A percentile compares a stretch with the other conserved stretches of the same genome.
These are phyloP conservation scores for Hsuehochloa calcarea DNA, from an alignment of 176 grass and related monocot species.

Conservation along the genomic window DNA sequence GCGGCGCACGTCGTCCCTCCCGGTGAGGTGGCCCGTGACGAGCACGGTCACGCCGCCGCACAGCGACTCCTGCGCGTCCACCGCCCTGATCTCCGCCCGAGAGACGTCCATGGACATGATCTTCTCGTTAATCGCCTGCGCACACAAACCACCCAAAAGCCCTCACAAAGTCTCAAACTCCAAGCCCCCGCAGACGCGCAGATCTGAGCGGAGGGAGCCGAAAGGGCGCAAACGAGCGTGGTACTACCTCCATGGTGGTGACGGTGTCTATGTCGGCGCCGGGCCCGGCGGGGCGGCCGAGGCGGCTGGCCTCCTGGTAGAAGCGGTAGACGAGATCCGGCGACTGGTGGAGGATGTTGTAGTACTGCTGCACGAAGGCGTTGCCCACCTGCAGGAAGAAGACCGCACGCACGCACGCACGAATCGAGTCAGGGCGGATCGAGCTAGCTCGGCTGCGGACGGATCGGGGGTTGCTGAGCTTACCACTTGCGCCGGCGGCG, in stretches of 20 bases:
- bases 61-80: conserved; percentile 85
- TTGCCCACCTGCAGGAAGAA: conserved; percentile 70
- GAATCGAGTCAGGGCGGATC: conserved; percentile 32
- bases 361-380: conserved; percentile 98
- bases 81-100: conserved; percentile 80
- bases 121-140: conserved; percentile 83
- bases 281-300: conserved; percentile 54
- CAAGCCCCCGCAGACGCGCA: not conserved
- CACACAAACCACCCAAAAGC: not conserved
- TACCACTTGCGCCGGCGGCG: conserved; percentile 60
- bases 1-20: conserved; percentile 43
- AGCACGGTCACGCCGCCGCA: conserved; percentile 80
- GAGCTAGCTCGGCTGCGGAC: not conserved
- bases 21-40: conserved; percentile 73
- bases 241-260: conserved; percentile 67
- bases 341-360: conserved; percentile 93
- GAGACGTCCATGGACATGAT: conserved; percentile 84
- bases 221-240: not conserved
- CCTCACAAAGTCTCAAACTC: not conserved
- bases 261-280: conserved; percentile 63
- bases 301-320: conserved; percentile 91
- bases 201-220: conserved; percentile 29
- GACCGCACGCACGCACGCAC: not conserved
- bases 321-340: conserved; percentile 87
- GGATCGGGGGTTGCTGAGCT: not conserved